These are phyloP conservation scores for Penicillium sp. DNA, from an alignment of 2,329 filamentous ascomycete genomes.

Conservation along the genomic window DNA sequence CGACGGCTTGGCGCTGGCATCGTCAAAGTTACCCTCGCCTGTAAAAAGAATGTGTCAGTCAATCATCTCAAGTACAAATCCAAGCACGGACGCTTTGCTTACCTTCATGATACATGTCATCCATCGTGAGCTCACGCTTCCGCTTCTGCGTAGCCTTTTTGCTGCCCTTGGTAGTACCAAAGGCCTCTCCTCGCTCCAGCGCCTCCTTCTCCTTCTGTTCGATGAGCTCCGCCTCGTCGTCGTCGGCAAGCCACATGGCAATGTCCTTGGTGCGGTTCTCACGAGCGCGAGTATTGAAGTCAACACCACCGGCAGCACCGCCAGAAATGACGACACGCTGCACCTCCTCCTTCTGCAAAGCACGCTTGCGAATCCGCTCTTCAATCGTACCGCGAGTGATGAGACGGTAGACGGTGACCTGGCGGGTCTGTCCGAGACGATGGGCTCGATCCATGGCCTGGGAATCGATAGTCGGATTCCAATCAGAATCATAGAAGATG, in stretches of 20 bases:
- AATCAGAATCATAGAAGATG: conserved; percentile 99
- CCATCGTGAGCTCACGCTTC: conserved; percentile 69
- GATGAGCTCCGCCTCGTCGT: conserved; percentile 92
- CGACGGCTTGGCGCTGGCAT: conserved; percentile 78
- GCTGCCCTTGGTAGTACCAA: conserved; percentile 64
- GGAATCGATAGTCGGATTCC: conserved; percentile 98
- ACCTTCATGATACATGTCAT: conserved; percentile 99
- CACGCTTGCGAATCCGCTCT: conserved; percentile 95
- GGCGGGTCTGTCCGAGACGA: conserved; percentile 91
- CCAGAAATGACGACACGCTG: conserved; percentile 96
- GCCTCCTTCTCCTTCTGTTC: conserved; percentile 91
- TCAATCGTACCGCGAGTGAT: conserved; percentile 97
- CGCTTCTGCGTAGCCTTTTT: conserved; percentile 66
- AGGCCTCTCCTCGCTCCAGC: conserved; percentile 70
- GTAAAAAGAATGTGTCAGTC: conserved; percentile 23
- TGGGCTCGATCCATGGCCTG: conserved; percentile 99
- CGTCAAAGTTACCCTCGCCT: conserved; percentile 98
- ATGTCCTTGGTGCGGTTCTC: conserved; percentile 98
- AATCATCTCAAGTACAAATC: neutral
- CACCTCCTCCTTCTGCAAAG: conserved; percentile 97
- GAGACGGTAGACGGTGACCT: conserved; percentile 96
- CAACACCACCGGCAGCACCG: conserved; percentile 79
- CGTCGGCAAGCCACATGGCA: conserved; percentile 97
- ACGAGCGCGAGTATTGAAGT: conserved; percentile 90
- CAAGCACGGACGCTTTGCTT: conserved; percentile 48